phyloP scores from a whole-genome alignment of 306 rosid genomes.

The Lablab purpureus region DNA sequence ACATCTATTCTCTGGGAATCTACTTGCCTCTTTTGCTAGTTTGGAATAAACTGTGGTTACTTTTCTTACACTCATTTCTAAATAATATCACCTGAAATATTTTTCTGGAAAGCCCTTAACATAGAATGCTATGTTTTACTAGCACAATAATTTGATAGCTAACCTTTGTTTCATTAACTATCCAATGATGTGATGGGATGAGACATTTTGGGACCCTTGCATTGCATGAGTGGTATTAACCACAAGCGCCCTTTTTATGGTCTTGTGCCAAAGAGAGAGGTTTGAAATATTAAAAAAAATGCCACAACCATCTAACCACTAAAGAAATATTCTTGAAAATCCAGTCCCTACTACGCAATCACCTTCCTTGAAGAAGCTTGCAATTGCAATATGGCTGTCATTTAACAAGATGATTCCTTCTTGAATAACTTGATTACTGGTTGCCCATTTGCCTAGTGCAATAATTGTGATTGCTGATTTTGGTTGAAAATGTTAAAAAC shows the following conservation, averaged over 20 bases:
- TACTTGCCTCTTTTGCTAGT: not conserved
- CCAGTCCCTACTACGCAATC: not conserved
- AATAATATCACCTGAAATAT: not conserved
- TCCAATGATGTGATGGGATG: not conserved
- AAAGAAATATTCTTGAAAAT: slow-evolving; percentile 12
- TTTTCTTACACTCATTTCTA: not conserved
- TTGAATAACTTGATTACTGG: slow-evolving; percentile 4
- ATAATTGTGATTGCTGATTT: slow-evolving; percentile 1
- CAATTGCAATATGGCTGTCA: not conserved
- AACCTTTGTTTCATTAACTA: not conserved
- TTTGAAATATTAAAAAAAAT: not conserved
- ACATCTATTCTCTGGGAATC: not conserved
- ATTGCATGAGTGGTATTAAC: not conserved
- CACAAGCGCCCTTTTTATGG: slow-evolving; percentile 13
- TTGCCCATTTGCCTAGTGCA: not conserved
- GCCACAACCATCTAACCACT: not conserved
- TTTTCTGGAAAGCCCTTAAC: not conserved
- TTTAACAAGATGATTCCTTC: not conserved
- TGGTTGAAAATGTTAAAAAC: too few relatives aligned
- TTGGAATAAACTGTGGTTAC: not conserved
- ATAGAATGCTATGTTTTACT: not conserved
- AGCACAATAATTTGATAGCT: not conserved
- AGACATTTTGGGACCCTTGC: not conserved
- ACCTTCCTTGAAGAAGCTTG: not conserved
- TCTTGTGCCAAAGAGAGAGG: not conserved